Conservation (phyloP, 257 asterid genomes). For the Buddleja alternifolia region DNA sequence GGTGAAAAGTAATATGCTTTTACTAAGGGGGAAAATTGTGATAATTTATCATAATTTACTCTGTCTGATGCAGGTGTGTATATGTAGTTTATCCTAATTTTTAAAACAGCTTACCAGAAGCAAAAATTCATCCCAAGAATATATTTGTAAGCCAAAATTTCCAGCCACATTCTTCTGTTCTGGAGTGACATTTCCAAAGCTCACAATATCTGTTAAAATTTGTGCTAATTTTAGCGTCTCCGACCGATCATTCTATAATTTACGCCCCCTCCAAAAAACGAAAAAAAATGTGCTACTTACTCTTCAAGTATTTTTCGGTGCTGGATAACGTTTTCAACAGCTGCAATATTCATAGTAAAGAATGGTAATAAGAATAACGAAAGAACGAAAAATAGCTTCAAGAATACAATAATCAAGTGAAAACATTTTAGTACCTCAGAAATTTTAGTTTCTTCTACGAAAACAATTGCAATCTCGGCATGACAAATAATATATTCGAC, state of each 20-base stretch:
- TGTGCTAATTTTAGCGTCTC: slow-evolving; percentile 3
- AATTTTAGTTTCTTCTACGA: slow-evolving; percentile 69
- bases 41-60: too few species aligned
- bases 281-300: slow-evolving; percentile 46
- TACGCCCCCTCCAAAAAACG: too few species aligned
- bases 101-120: slow-evolving; percentile 54
- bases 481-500: slow-evolving; percentile 74
- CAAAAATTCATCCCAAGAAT: slow-evolving; percentile 82
- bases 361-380: neutral
- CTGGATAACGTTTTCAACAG: slow-evolving; percentile 69
- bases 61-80: too few species aligned
- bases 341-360: slow-evolving; percentile 36
- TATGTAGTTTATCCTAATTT: too few species aligned
- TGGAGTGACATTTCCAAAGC: slow-evolving; percentile 62
- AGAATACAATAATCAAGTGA: neutral
- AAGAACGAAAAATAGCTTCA: neutral
- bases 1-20: too few species aligned
- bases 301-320: slow-evolving; percentile 57
- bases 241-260: neutral
- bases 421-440: slow-evolving; percentile 54
- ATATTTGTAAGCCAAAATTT: slow-evolving; percentile 50
- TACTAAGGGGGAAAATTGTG: too few species aligned
- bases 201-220: slow-evolving; percentile 58
- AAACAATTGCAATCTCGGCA: slow-evolving; percentile 72
- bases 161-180: slow-evolving; percentile 59